Evolutionary conservation across 352 stramenopile genomes (phyloP).

Genomic region (Phytophthora constricta): DNA sequence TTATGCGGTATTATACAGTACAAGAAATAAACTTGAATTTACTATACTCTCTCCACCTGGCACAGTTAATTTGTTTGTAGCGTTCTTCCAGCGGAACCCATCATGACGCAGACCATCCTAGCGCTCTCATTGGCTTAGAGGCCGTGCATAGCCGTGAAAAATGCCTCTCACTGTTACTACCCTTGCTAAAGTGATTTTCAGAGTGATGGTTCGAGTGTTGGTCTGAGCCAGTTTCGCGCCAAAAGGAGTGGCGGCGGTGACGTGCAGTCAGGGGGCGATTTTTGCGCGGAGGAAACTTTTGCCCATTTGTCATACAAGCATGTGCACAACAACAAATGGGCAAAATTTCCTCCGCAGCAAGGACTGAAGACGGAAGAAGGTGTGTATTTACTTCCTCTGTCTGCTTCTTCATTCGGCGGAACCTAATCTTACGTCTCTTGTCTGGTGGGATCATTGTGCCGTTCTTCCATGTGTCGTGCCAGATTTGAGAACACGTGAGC

Average conservation of each 20-base stretch:
- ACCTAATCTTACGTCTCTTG: too few species aligned
- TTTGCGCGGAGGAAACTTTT: neutral
- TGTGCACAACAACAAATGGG: neutral
- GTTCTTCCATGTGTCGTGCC: too few species aligned
- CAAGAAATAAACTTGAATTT: slow-evolving; percentile 28
- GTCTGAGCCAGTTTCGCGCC: neutral
- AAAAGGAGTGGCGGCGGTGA: neutral
- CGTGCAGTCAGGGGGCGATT: neutral
- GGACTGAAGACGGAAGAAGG: neutral
- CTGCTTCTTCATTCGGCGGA: too few species aligned
- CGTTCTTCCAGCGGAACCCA: neutral
- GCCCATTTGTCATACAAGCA: neutral
- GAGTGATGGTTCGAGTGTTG: too few species aligned
- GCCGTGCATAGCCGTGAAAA: neutral
- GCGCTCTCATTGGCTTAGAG: neutral
- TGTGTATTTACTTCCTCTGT: slow-evolving; percentile 1
- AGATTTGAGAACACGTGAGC: slow-evolving; percentile 15
- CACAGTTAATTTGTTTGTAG: neutral
- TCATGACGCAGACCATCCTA: neutral
- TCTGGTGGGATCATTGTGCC: too few species aligned
- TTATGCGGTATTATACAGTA: slow-evolving; percentile 31
- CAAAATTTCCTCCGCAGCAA: neutral
- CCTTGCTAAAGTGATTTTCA: neutral
- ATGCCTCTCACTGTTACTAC: slow-evolving; percentile 1
- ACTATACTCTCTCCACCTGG: slow-evolving; percentile 6